Base-by-base conservation (phyloP, 2,329 filamentous ascomycete genomes). In the Neopestalotiopsis sp. region DNA sequence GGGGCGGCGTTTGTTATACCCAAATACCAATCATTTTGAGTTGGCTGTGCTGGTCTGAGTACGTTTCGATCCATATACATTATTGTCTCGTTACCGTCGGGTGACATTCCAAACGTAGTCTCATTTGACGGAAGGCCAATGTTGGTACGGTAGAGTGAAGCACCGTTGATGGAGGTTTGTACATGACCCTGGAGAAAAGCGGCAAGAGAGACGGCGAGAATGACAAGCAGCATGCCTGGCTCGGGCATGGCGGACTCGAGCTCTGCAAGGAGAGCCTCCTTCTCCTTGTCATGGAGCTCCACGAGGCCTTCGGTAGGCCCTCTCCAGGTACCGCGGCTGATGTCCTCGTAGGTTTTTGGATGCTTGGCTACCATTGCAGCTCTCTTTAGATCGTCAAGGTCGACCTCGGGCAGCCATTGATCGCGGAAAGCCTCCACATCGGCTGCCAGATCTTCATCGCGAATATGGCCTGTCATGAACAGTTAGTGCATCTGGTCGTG, bases 151-250 rank as follows among this genome's bases (percentile, higher is more conserved):
- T 66, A 66, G 28, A 66, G 32, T 14, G 64, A 57, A 34, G 64
- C 64, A 34, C 64, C 64, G 32, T 66, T 66, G 32, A 66, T 66
- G 24, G 64, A 66, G 14, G 64, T 57, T 34, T 66, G 64, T 14
- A 84, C 82, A 53, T 82, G 82, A 12, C 82, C 82, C 71, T 84
- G 83, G 0, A 84, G 73, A 58, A 84, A 80, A 0, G 82, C 83
- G 0, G 83, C 82, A 2, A 84, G 75, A 3, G 82, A 83, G 13
- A 85, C 82, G 1, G 81, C 83, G 40, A 81, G 70, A 53, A 83
- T 79, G 65, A 84, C 82, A 12, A 79, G 74, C 17, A 76, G 69
- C 79, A 84, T 84, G 2, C 79, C 78, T 59, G 73, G 74, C 53
- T 84, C 78, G 10, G 81, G 81, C 53, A 83, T 81, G 0, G 81